Conservation (phyloP, 106 monocot species). For the Chionographis japonica region DNA sequence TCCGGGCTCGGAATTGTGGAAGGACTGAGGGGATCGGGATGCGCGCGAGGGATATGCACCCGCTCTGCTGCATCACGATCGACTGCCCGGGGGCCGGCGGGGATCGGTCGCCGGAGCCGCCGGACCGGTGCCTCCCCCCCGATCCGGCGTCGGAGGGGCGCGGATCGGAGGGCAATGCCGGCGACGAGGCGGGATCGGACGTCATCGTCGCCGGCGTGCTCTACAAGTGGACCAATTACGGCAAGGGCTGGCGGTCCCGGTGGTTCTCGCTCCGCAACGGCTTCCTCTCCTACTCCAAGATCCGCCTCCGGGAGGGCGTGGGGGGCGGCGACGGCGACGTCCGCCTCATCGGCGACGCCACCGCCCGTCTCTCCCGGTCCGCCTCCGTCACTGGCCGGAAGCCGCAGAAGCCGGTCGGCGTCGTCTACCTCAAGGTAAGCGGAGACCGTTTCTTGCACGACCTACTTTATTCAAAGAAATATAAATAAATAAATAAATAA, state of each 20-base stretch:
- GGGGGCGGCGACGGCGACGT: not conserved
- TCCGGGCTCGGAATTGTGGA: no score
- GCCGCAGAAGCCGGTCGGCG: conserved; percentile 19
- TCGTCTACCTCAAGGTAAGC: conserved; percentile 50
- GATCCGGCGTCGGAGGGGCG: not conserved
- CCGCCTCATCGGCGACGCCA: conserved; percentile 42
- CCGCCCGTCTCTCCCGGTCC: conserved; percentile 4
- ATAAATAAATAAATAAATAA: no score
- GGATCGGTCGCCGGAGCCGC: not conserved
- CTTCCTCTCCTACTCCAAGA: conserved; percentile 56
- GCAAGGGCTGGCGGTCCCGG: conserved; percentile 48
- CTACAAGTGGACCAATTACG: conserved; percentile 71
- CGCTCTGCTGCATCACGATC: conserved; percentile 39
- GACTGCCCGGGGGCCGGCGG: conserved; percentile 16
- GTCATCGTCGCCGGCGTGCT: conserved; percentile 39
- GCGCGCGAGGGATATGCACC: conserved; percentile 33
- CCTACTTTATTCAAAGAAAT: no score
- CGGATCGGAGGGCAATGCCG: conserved; percentile 5
- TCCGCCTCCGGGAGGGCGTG: not conserved
- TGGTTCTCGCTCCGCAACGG: conserved; percentile 46
- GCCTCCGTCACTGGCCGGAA: not conserved
- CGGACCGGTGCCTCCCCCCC: not conserved
- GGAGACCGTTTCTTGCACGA: no score
- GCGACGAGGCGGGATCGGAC: conserved; percentile 6
- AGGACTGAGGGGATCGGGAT: conserved; percentile 9